Evolutionary conservation across 768 basidiomycete genomes (phyloP).

Genomic region (Phaffia australis): DNA sequence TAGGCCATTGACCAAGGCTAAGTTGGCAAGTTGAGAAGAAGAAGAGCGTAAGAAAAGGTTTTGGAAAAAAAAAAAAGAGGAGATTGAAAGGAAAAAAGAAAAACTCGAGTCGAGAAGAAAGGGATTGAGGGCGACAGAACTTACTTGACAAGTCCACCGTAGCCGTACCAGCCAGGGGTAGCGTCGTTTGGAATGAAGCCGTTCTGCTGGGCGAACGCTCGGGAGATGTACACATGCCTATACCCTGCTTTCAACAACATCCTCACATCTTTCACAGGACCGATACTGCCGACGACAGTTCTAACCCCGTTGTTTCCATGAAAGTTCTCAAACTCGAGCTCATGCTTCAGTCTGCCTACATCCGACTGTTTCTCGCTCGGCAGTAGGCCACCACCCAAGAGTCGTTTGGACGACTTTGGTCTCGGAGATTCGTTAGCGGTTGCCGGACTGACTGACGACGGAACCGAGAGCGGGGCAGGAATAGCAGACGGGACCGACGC

Average conservation of each 20-base stretch:
- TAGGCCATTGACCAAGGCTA: constrained; percentile 70
- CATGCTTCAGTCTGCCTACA: constrained; percentile 41
- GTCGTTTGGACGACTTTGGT: not conserved
- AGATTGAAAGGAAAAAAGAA: not conserved
- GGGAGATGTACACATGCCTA: constrained; percentile 86
- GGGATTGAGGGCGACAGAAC: not conserved
- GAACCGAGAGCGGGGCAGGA: not conserved
- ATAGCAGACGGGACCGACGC: not conserved
- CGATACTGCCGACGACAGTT: constrained; percentile 81
- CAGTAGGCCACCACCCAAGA: not conserved
- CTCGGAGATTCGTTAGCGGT: not conserved
- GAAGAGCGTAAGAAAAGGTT: constrained; percentile 8
- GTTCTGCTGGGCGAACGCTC: constrained; percentile 78
- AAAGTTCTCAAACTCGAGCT: constrained; percentile 71
- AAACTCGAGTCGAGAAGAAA: not conserved
- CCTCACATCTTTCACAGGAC: constrained; percentile 79
- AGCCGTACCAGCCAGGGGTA: constrained; percentile 85
- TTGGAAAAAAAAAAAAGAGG: constrained; percentile 4
- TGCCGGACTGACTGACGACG: not conserved
- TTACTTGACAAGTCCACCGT: constrained; percentile 53
- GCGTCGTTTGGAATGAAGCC: constrained; percentile 68
- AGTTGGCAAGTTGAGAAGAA: not conserved
- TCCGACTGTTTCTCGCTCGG: not conserved
- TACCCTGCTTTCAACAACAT: constrained; percentile 92
- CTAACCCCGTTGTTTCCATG: constrained; percentile 85